Percentiles rank a stretch among this genome's conserved stretches.
Conservation (phyloP, 768 basidiomycete genomes). For the Collybia nuda region DNA sequence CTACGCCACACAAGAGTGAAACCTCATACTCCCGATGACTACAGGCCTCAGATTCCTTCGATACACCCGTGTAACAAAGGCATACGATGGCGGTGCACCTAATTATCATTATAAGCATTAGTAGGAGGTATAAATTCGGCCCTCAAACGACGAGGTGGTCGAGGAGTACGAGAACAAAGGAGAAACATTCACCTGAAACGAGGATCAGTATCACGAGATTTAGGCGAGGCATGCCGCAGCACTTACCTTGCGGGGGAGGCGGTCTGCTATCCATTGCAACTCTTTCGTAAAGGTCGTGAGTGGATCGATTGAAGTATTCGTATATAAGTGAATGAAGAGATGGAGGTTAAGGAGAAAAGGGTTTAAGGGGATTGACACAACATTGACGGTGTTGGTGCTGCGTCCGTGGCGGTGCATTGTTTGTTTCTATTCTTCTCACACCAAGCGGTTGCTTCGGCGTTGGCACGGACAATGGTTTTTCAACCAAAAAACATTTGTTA, state of each 20-base stretch:
- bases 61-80: conserved; percentile 58
- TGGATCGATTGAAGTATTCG: background rate
- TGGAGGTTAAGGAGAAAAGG: background rate
- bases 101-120: background rate
- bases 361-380: conserved; percentile 11
- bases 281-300: conserved; percentile 4
- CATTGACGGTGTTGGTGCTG: conserved; percentile 6
- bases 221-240: background rate
- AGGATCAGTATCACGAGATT: background rate
- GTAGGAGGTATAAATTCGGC: background rate
- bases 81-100: conserved; percentile 58
- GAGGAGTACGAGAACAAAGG: background rate
- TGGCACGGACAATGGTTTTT: background rate
- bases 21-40: conserved; percentile 42
- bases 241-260: conserved; percentile 41
- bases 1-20: background rate
- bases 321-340: too few relatives aligned
- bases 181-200: conserved; percentile 18
- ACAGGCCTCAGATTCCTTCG: conserved; percentile 59
- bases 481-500: too few relatives aligned
- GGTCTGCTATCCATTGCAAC: conserved; percentile 33
- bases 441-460: background rate
- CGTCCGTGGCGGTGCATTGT: conserved; percentile 14
- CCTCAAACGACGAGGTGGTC: too few relatives aligned
- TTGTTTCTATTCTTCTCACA: conserved; percentile 3